These are phyloP conservation scores for Simmondsia chinensis DNA, from an alignment of 148 eudicot genomes.

Conservation along the genomic window DNA sequence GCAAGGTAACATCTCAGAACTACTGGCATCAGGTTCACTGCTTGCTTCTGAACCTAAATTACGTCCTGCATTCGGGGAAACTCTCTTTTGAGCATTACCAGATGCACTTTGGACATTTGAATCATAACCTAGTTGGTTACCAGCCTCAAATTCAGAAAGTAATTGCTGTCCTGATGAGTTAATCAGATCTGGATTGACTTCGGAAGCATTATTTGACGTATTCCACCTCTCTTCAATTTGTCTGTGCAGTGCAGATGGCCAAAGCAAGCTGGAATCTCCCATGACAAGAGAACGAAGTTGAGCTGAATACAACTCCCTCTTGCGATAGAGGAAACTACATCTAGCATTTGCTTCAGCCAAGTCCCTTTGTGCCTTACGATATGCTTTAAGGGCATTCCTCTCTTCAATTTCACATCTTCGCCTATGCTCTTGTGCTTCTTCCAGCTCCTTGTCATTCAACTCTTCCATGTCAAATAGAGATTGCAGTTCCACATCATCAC, in stretches of 20 bases:
- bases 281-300: constrained; percentile 35
- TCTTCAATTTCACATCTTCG: constrained; percentile 68
- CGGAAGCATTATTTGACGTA: constrained; percentile 18
- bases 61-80: constrained; percentile 20
- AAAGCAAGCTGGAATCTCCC: constrained; percentile 33
- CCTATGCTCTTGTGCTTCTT: constrained; percentile 69
- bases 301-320: constrained; percentile 49
- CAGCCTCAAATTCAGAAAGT: constrained; percentile 21
- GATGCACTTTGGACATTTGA: constrained; percentile 30
- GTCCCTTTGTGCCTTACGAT: constrained; percentile 61
- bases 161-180: constrained; percentile 27
- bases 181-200: constrained; percentile 23
- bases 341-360: constrained; percentile 59
- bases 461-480: constrained; percentile 48
- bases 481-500: constrained; percentile 25
- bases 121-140: constrained; percentile 22
- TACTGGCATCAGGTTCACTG: constrained; percentile 58
- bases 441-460: constrained; percentile 62
- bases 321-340: constrained; percentile 52
- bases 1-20: constrained; percentile 25
- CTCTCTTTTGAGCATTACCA: constrained; percentile 23
- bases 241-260: constrained; percentile 27
- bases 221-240: constrained; percentile 18
- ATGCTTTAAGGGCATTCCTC: constrained; percentile 54
- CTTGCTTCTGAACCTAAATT: constrained; percentile 35